Conservation (phyloP, 805 yeast genomes). For the Saccharomycodes ludwigii region DNA sequence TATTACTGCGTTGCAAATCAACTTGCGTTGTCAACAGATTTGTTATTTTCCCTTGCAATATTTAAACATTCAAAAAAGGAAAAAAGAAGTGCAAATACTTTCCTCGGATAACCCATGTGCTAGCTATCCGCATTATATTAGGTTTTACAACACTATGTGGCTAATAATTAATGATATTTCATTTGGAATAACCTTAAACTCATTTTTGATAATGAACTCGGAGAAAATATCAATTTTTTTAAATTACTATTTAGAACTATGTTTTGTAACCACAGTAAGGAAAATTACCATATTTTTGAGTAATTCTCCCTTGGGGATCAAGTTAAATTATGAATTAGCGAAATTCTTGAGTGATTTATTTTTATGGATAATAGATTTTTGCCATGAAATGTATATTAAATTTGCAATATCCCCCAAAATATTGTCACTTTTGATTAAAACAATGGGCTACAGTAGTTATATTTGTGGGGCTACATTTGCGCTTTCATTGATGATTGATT, state of each 20-base stretch:
- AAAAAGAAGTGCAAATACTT: neutral
- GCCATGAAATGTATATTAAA: conserved; percentile 28
- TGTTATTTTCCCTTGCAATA: conserved; percentile 75
- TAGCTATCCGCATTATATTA: conserved; percentile 51
- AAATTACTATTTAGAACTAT: conserved; percentile 9
- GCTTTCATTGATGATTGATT: conserved; percentile 54
- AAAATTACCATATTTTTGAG: conserved; percentile 59
- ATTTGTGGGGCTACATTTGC: conserved; percentile 58
- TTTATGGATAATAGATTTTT: conserved; percentile 70
- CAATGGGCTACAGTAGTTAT: conserved; percentile 28
- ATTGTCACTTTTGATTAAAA: conserved; percentile 20
- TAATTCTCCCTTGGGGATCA: conserved; percentile 87
- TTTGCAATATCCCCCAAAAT: conserved; percentile 12
- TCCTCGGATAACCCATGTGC: conserved; percentile 27
- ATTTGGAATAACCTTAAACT: conserved; percentile 52
- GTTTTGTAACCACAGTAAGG: conserved; percentile 31
- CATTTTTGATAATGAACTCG: conserved; percentile 30
- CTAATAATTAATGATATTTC: conserved; percentile 70
- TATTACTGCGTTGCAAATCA: conserved; percentile 66
- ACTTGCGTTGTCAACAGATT: conserved; percentile 62
- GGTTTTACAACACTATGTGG: conserved; percentile 83
- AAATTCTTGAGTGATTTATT: conserved; percentile 76
- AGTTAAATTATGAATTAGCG: conserved; percentile 77
- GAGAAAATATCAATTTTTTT: conserved; percentile 28
- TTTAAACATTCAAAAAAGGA: conserved; percentile 30